Evolutionary conservation across 2,329 filamentous ascomycete species (phyloP).

Genomic region (Cercospora sp.): DNA sequence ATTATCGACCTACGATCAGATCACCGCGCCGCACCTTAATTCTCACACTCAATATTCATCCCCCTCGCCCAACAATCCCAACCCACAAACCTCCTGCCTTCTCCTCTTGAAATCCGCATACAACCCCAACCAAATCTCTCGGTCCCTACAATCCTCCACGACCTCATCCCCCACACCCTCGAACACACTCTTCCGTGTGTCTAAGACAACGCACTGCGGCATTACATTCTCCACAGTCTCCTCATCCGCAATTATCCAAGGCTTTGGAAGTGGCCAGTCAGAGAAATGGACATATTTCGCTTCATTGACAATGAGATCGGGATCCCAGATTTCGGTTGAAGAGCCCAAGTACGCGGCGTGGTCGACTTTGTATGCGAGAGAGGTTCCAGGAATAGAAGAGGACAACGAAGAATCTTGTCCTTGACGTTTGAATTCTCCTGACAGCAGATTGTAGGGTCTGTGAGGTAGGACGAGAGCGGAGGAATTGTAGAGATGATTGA

Average conservation of each 20-base stretch:
- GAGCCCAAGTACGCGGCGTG: constrained; percentile 54
- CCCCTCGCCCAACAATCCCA: background rate
- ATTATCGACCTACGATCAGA: background rate
- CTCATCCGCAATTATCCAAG: constrained; percentile 44
- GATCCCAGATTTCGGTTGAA: constrained; percentile 58
- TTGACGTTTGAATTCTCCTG: constrained; percentile 60
- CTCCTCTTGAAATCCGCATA: constrained; percentile 11
- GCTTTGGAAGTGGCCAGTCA: constrained; percentile 70
- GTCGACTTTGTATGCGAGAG: background rate
- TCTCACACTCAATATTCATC: background rate
- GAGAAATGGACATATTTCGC: constrained; percentile 70
- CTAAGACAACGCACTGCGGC: constrained; percentile 1
- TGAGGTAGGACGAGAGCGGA: constrained; percentile 64
- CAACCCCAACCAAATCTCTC: constrained; percentile 10
- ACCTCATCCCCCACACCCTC: background rate
- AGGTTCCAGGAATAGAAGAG: background rate
- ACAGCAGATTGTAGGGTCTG: constrained; percentile 60
- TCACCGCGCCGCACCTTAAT: background rate
- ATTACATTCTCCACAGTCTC: background rate
- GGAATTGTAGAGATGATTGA: constrained; percentile 62
- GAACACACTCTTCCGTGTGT: background rate
- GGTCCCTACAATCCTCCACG: constrained; percentile 1
- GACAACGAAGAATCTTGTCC: constrained; percentile 29
- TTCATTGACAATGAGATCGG: constrained; percentile 56
- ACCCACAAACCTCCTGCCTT: constrained; percentile 7